These are phyloP conservation scores for Trichaptum fuscoviolaceum DNA, from an alignment of 768 basidiomycete genomes.

Conservation along the genomic window DNA sequence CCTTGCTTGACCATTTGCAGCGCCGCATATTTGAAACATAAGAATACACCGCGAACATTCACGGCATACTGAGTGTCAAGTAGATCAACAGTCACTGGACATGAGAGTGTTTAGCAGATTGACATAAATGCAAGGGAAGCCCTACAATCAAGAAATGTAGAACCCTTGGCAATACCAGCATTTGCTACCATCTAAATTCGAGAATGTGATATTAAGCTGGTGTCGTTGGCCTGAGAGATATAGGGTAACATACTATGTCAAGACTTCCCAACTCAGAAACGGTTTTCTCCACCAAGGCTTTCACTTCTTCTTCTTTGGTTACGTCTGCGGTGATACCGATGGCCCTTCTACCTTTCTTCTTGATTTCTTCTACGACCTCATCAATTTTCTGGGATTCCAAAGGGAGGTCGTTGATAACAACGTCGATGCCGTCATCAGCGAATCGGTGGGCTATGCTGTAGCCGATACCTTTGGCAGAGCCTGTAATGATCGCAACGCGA, in stretches of 20 bases:
- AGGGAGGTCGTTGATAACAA: constrained; percentile 40
- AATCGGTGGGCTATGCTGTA: constrained; percentile 42
- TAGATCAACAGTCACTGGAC: constrained; percentile 9
- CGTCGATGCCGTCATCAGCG: constrained; percentile 40
- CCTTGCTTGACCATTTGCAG: constrained; percentile 13
- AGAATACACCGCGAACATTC: constrained; percentile 10
- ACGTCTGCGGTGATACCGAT: constrained; percentile 20
- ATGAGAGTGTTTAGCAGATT: not conserved
- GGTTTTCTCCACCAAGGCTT: constrained; percentile 21
- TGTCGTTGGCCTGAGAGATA: constrained; percentile 25
- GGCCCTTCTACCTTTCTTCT: constrained; percentile 23
- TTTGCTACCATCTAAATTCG: constrained; percentile 18
- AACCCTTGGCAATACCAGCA: constrained; percentile 15
- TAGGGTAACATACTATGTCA: constrained; percentile 28
- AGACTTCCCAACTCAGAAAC: constrained; percentile 24
- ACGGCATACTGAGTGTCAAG: constrained; percentile 8
- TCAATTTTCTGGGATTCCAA: not conserved
- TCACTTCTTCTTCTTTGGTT: constrained; percentile 26
- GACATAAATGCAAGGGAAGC: not conserved
- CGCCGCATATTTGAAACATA: constrained; percentile 12
- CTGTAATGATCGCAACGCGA: constrained; percentile 38
- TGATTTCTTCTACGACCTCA: constrained; percentile 8
- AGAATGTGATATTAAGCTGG: not conserved
- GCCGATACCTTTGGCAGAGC: constrained; percentile 43
- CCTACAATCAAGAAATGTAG: constrained; percentile 10